These are phyloP conservation scores for Grammothele lineata DNA, from an alignment of 768 basidiomycete species.

Conservation along the genomic window DNA sequence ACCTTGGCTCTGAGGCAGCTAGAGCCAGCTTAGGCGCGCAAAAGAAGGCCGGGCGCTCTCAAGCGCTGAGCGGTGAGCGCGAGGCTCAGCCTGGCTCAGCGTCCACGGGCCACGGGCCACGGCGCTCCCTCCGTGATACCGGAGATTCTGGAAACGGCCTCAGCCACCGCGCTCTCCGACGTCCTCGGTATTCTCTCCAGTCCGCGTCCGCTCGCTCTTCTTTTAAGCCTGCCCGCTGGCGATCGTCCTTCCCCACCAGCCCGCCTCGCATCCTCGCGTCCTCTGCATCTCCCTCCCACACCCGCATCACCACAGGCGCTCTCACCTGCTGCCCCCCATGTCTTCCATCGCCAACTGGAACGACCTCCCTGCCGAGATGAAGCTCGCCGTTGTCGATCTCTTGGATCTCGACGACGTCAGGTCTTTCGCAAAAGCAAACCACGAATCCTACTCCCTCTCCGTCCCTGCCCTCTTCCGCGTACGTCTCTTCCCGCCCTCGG, in stretches of 20 bases:
- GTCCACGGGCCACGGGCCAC: too few species aligned
- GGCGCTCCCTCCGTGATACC: slow-evolving; percentile 18
- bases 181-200: slow-evolving; percentile 15
- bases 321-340: too few species aligned
- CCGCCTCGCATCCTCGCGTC: too few species aligned
- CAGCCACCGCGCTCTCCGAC: slow-evolving; percentile 8
- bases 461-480: slow-evolving; percentile 60
- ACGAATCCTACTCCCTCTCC: slow-evolving; percentile 47
- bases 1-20: too few species aligned
- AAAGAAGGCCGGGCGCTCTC: too few species aligned
- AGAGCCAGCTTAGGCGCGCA: too few species aligned
- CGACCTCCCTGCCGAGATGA: slow-evolving; percentile 62
- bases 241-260: too few species aligned
- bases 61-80: too few species aligned
- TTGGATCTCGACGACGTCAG: slow-evolving; percentile 43
- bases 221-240: too few species aligned
- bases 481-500: slow-evolving; percentile 15
- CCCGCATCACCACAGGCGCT: not conserved
- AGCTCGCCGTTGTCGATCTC: slow-evolving; percentile 49
- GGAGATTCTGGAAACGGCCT: not conserved
- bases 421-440: slow-evolving; percentile 46
- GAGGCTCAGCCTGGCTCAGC: too few species aligned
- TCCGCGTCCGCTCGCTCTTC: slow-evolving; percentile 6
- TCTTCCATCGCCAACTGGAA: slow-evolving; percentile 37
- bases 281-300: too few species aligned